Base-by-base conservation (phyloP, 306 rosid genomes). In the Dryas octopetala region DNA sequence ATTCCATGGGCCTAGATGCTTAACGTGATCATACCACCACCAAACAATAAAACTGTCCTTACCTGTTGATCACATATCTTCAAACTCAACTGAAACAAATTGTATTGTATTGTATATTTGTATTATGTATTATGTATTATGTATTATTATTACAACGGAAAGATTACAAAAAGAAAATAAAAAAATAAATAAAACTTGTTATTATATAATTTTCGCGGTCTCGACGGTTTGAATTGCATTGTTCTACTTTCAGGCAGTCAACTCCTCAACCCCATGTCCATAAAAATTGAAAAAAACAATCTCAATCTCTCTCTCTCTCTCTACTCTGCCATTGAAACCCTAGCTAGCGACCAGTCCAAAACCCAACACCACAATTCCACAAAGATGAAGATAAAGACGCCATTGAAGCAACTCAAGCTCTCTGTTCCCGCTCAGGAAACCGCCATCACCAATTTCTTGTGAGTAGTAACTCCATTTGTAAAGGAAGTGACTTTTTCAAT, bases 321-420 rank as follows among this genome's bases (percentile, higher is more conserved):
- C 57, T 73, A 32, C 78, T 43, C 49, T 15, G 32, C 23, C 38
- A 32, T 19, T 53, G 48, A 15, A 82, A 57, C 47, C 80, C 76
- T 44, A 68, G 52, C 76, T 44, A 68, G 52, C 58, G 28, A 80
- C 64, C 55, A 43, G 66, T 54, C 53, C 54, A 75, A 14, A 63
- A 32, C 64, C 68, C 49, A 44, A 26, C 16, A 32, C 47, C 12
- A 15, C 32, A 44, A 16, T 43, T 49, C 1, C 47, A 46, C 14
- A 17, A 68, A 16, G 64, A 93, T 92, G 99, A 92, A 90, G 90
- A 85, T 91, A 53, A 96, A 86, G 87, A 82, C 89, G 72, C 98
- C 98, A 67, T 81, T 88, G 86, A 95, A 80, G 90, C 97, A 84
- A 65, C 97, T 96, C 70, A 90, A 90, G 86, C 98, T 95, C 59